These are phyloP conservation scores for Penicillium ucsense DNA, from an alignment of 495 filamentous ascomycete species.

Conservation along the genomic window DNA sequence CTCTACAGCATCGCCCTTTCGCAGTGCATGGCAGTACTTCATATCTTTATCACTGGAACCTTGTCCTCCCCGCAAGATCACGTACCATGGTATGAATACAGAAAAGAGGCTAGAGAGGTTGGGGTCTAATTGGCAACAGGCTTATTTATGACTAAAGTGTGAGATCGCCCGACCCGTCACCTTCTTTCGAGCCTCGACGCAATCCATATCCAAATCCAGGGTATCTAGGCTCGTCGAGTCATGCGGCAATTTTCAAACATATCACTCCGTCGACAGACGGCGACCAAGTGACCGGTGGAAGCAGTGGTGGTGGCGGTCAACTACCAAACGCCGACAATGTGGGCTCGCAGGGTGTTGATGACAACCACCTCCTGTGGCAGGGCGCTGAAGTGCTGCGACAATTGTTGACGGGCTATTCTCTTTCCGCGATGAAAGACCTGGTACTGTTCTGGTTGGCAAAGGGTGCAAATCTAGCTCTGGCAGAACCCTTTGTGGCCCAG, in stretches of 20 bases:
- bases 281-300: constrained; percentile 2
- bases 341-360: constrained; percentile 9
- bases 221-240: constrained; percentile 34
- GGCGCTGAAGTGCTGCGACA: constrained; percentile 20
- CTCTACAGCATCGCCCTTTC: no score
- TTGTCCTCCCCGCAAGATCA: not conserved
- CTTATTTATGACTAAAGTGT: constrained; percentile 1
- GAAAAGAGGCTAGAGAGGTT: not conserved
- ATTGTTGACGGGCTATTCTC: constrained; percentile 13
- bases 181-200: constrained; percentile 16
- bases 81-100: no score
- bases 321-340: constrained; percentile 2
- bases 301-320: not conserved
- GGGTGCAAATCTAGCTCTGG: constrained; percentile 26
- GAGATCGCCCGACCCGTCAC: constrained; percentile 13
- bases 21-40: not conserved
- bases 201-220: constrained; percentile 35
- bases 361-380: constrained; percentile 17
- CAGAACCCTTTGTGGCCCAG: constrained; percentile 21
- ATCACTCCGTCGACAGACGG: constrained; percentile 16
- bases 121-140: not conserved
- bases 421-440: constrained; percentile 21
- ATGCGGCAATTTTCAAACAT: constrained; percentile 33
- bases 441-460: constrained; percentile 24
- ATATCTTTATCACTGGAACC: not conserved